Evolutionary conservation across 2,329 filamentous ascomycete species (phyloP).

Genomic region (Alternaria gaisen): DNA sequence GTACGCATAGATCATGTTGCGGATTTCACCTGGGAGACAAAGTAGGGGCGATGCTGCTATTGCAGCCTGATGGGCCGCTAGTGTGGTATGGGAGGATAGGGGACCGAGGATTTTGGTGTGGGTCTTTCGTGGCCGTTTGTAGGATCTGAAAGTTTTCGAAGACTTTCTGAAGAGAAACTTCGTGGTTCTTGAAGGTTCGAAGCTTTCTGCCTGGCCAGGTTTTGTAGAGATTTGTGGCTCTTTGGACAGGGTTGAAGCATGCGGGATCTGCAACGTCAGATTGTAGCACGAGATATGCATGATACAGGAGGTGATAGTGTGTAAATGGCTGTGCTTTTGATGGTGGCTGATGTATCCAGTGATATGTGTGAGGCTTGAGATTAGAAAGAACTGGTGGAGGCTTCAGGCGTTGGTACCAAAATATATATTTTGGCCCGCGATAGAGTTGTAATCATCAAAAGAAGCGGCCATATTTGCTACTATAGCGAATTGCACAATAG

Average conservation of each 20-base stretch:
- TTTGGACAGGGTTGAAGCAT: background rate
- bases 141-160: slow-evolving; percentile 1
- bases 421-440: background rate
- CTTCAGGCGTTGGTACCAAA: background rate
- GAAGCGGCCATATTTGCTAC: background rate
- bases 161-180: background rate
- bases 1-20: slow-evolving; percentile 19
- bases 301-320: background rate
- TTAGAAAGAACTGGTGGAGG: background rate
- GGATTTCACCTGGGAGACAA: slow-evolving; percentile 23
- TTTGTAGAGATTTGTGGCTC: background rate
- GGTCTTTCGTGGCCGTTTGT: slow-evolving; percentile 7
- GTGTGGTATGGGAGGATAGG: background rate
- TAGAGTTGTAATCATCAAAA: background rate
- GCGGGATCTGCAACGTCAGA: background rate
- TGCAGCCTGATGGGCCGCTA: background rate
- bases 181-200: no score
- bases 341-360: background rate
- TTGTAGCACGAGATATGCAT: background rate
- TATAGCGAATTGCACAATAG: slow-evolving; percentile 1
- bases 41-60: slow-evolving; percentile 17
- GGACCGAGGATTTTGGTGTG: slow-evolving; percentile 6
- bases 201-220: background rate
- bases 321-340: background rate
- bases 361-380: background rate